Percentiles rank a stretch among this genome's conserved stretches.
These are phyloP conservation scores for Colletotrichum scovillei DNA, from an alignment of 2,329 filamentous ascomycete genomes.

Conservation along the genomic window DNA sequence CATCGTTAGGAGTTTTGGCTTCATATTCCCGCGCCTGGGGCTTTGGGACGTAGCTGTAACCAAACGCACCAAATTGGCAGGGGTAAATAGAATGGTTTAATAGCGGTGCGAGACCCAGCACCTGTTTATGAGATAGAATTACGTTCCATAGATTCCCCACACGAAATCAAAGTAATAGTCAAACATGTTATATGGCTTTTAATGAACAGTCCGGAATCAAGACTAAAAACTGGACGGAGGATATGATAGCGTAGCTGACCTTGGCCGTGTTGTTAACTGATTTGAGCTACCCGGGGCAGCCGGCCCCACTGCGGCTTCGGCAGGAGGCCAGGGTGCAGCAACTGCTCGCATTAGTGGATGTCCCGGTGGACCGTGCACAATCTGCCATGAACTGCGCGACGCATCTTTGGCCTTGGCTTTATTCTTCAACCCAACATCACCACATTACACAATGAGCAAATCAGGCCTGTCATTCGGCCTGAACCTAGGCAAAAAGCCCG, in stretches of 20 bases:
- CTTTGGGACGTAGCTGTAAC: conserved; percentile 1
- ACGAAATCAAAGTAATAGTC: neutral
- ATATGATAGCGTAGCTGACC: neutral
- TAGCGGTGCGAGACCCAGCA: neutral
- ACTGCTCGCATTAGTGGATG: conserved; percentile 8
- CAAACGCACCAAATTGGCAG: conserved; percentile 5
- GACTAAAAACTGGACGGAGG: too few relatives aligned
- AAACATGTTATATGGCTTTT: neutral
- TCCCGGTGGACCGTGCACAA: conserved; percentile 11
- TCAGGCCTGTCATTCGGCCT: conserved; percentile 66
- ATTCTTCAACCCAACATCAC: neutral
- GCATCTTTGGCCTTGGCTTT: neutral
- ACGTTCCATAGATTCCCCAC: conserved; percentile 21
- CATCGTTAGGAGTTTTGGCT: conserved; percentile 36
- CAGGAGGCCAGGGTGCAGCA: neutral
- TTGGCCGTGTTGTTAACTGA: neutral
- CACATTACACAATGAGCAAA: conserved; percentile 54
- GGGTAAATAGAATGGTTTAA: conserved; percentile 23
- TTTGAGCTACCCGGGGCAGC: neutral
- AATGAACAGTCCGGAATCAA: neutral
- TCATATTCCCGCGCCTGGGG: conserved; percentile 23
- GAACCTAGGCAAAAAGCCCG: conserved; percentile 69
- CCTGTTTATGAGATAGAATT: conserved; percentile 11
- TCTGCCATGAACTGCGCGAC: neutral
- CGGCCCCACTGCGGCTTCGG: conserved; percentile 5